Conservation (phyloP, 257 asterid genomes). For the Solanum lignicaule region DNA sequence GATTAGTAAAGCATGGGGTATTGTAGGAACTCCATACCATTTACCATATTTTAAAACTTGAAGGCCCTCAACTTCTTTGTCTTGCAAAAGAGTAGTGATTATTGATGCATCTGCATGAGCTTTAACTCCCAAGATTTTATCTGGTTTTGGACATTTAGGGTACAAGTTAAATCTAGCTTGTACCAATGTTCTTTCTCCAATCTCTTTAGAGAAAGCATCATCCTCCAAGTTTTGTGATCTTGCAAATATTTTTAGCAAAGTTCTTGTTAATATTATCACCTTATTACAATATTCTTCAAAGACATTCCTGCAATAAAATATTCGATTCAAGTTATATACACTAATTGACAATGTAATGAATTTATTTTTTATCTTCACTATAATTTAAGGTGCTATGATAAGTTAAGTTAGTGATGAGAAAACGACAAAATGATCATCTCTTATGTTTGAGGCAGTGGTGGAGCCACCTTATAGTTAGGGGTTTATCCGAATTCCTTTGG, state of each 20-base stretch:
- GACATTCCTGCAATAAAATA: background rate
- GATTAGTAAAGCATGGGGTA: background rate
- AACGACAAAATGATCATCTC: background rate
- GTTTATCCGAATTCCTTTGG: too few relatives aligned
- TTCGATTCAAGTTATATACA: too few relatives aligned
- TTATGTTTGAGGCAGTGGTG: background rate
- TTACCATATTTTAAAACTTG: background rate
- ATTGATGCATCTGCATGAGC: background rate
- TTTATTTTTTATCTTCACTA: too few relatives aligned
- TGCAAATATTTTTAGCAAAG: background rate
- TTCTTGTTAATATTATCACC: background rate
- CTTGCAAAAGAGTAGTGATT: background rate
- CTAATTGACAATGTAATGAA: background rate
- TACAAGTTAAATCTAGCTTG: background rate
- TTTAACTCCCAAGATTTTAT: background rate
- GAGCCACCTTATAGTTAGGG: too few relatives aligned
- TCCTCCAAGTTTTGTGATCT: background rate
- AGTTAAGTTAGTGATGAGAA: background rate
- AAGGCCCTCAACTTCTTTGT: conserved; percentile 1
- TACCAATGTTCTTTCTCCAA: background rate
- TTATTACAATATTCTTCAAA: background rate
- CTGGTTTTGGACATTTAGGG: background rate
- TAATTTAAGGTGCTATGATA: background rate
- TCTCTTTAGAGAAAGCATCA: background rate
- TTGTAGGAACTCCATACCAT: background rate